Evolutionary conservation across 306 rosid genomes (phyloP).

Genomic region (Fagus crenata): DNA sequence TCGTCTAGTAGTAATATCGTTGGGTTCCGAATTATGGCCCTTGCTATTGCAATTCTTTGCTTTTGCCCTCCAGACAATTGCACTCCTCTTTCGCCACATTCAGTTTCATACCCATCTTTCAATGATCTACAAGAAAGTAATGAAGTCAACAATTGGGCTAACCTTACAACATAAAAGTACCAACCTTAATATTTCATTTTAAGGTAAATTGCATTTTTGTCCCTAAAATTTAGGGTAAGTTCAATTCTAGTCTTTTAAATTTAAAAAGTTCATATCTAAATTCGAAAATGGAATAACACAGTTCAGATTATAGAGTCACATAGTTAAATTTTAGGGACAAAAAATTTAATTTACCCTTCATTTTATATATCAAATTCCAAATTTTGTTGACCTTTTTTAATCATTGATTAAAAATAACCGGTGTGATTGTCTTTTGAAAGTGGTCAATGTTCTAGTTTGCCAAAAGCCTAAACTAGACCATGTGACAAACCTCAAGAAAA

Average conservation of each 20-base stretch:
- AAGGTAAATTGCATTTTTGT: no score
- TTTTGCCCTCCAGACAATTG: constrained; percentile 96
- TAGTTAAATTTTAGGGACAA: no score
- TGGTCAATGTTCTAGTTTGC: background rate
- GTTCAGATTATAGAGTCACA: no score
- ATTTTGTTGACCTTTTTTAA: background rate
- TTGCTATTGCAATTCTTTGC: constrained; percentile 89
- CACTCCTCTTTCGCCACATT: constrained; percentile 97
- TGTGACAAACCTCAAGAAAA: background rate
- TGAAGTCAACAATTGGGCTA: background rate
- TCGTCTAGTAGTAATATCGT: constrained; percentile 71
- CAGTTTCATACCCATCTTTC: constrained; percentile 81
- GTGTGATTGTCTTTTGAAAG: no score
- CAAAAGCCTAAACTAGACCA: background rate
- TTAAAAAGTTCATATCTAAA: no score
- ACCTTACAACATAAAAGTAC: background rate
- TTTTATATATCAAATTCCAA: background rate
- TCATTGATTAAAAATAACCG: background rate
- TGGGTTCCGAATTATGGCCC: constrained; percentile 87
- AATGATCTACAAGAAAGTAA: constrained; percentile 53
- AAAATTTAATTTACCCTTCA: no score
- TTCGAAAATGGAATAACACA: no score
- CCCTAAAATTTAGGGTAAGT: no score
- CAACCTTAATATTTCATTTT: background rate
- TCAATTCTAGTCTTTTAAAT: no score